Base-by-base conservation (phyloP, 768 basidiomycete genomes). In the Filobasidium wieringae region DNA sequence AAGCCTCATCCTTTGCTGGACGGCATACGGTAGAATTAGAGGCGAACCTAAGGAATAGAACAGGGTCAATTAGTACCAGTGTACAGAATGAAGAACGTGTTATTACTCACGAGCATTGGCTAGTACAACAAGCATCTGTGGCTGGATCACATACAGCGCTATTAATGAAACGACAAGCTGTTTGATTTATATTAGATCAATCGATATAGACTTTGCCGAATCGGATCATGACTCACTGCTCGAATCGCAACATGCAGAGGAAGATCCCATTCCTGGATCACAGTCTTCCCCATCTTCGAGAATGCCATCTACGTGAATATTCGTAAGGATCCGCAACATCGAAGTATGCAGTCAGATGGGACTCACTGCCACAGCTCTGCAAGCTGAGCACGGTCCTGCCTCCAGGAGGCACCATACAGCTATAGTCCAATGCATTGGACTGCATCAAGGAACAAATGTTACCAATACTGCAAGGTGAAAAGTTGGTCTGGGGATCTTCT, bases 381-480 rank as follows among this genome's bases (percentile, higher is more conserved):
- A 71, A 57, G 34, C 64, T 66, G 36, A 71, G 66, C 14, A 65
- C 55, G 0, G 61, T 66, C 27, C 60, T 57, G 69, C 70, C 60
- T 75, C 71, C 80, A 1, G 86, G 82, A 57, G 82, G 80, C 43
- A 81, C 75, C 24, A 93, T 74, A 68, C 89, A 93, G 32, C 78
- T 78, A 2, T 82, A 81, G 68, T 85, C 80, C 34, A 84, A 78
- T 31, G 55, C 61, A 22, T 63, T 50, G 15, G 55, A 62, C 68
- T 74, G 67, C 81, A 87, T 82, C 45, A 84, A 69, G 19, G 84
- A 83, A 86, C 88, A 90, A 57, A 91, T 83, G 71, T 91, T 91
- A 45, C 89, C 89, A 32, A 91, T 67, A 53, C 78, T 83, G 74
- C 89, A 93, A 12, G 76, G 81, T 0, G 86, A 88, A 69, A 93